Base-by-base conservation (phyloP, 2,329 filamentous ascomycete genomes). In the Lachnum nothofagi region DNA sequence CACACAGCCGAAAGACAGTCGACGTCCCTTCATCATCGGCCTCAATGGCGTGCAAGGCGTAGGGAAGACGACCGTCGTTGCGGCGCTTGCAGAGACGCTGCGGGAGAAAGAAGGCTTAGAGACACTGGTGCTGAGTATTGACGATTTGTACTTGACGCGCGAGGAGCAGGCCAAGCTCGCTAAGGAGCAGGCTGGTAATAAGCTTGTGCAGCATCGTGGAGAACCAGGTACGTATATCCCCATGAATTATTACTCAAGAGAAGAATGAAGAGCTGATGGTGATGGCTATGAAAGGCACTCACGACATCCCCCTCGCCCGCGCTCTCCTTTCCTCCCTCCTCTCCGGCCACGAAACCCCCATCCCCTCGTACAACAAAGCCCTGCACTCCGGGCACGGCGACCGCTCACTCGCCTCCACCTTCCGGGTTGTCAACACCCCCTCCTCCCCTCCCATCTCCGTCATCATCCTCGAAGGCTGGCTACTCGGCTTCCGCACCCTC, bases 31-130 rank as follows among this genome's bases (percentile, higher is more conserved):
- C 67, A 81, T 95, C 65, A 77, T 96, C 54, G 91, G 90, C 40
- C 78, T 97, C 61, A 95, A 94, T 61, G 91, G 91, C 52, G 82
- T 95, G 23, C 91, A 96, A 70, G 91, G 91, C 52, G 85, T 88
- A 31, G 91, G 91, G 58, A 96, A 97, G 72, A 94, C 91, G 3
- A 94, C 91, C 10, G 78, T 95, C 61, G 90, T 91, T 31, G 76
- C 76, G 31, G 75, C 78, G 4, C 77, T 95, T 37, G 77, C 73
- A 52, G 59, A 68, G 3, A 77, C 72, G n/a, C 72, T 84, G 37
- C 68, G 70, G 27, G 70, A 71, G 10, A 67, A 74, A 17, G 70
- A 81, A 60, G 72, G 68, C 29, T 70, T 84, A 9, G 70, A 72
- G 35, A 78, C 78, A 2, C 68, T 78, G 38, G 78, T 82, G 7